These are phyloP conservation scores for Musa troglodytarum DNA, from an alignment of 176 grass and related monocot species.

Conservation along the genomic window DNA sequence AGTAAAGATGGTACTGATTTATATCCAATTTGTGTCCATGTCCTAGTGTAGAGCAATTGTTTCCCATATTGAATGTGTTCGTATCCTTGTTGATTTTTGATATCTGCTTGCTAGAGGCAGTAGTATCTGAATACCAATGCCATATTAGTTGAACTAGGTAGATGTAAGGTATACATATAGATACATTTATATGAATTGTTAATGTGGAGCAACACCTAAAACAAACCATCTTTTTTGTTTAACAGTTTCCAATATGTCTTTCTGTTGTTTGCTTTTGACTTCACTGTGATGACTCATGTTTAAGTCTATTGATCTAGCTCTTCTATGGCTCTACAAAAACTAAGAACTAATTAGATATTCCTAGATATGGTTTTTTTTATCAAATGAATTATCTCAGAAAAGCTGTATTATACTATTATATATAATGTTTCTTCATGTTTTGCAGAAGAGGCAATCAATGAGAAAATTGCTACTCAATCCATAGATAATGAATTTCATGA, in stretches of 20 bases:
- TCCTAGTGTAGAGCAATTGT: not conserved
- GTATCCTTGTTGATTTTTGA: not conserved
- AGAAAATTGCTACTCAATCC: constrained; percentile 39
- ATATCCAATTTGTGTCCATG: not conserved
- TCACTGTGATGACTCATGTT: not conserved
- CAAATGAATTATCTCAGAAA: too few relatives aligned
- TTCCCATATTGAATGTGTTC: too few relatives aligned
- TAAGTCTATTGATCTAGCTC: not conserved
- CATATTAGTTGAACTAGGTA: not conserved
- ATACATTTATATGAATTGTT: not conserved
- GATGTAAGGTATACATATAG: not conserved
- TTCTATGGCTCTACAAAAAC: not conserved
- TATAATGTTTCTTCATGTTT: constrained; percentile 9
- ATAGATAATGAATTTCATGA: constrained; percentile 52
- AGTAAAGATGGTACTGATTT: not conserved
- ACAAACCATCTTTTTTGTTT: not conserved
- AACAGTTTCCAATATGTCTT: not conserved
- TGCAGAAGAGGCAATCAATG: constrained; percentile 46
- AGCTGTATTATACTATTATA: not conserved
- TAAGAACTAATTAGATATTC: too few relatives aligned
- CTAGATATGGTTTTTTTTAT: not conserved
- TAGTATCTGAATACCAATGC: not conserved
- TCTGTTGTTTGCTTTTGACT: not conserved
- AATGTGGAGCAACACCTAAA: not conserved
- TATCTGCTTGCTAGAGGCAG: not conserved